Base-by-base conservation (phyloP, 176 grass and related monocot genomes). In the Raddia guianensis region DNA sequence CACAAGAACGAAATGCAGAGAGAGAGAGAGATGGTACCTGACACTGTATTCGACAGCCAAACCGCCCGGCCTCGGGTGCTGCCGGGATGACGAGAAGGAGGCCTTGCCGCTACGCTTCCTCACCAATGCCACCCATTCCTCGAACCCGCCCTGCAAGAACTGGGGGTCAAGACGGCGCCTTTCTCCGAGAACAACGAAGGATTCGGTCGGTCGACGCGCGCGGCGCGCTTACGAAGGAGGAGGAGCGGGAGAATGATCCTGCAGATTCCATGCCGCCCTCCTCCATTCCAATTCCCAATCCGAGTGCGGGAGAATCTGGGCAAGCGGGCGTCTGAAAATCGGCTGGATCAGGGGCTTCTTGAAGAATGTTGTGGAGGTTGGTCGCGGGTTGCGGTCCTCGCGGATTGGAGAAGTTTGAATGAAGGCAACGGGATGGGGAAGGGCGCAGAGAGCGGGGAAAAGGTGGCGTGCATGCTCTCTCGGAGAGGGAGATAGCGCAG, bases 51-150 rank as follows among this genome's bases (percentile, higher is more conserved):
- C 70, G 48, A 69, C 33, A 55, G 76, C 87, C 64, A 80, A 59
- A 63, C 57, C 20, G 53, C 54, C 75, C 18, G 70, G 43, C 43
- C 34, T 61, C 10, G 49, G 44, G 20, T 65, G 67, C 33, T 35
- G n/a, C 12, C 7, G 66, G 21, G 49, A 82, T 8, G 64, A 81
- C 12, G 64, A 72, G 16, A 57, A 72, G 16, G 73, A 63, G 49
- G 51, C 72, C 50, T 66, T 85, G 14, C 32, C 68, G 73, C 68
- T 90, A 76, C 80, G 86, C 54, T 89, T 90, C 49, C 80, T 86
- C 77, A 89, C 49, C 61, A 70, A 82, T 52, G 87, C 77, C 71
- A 75, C 20, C 91, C 95, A 92, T 80, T 97, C 91, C 74, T 87
- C 91, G 60, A 90, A 90, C 13, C 83, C 87, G 46, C 6, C 65